phyloP scores from a whole-genome alignment of 2,329 filamentous ascomycete genomes.

The Rhinocladiella similis region DNA sequence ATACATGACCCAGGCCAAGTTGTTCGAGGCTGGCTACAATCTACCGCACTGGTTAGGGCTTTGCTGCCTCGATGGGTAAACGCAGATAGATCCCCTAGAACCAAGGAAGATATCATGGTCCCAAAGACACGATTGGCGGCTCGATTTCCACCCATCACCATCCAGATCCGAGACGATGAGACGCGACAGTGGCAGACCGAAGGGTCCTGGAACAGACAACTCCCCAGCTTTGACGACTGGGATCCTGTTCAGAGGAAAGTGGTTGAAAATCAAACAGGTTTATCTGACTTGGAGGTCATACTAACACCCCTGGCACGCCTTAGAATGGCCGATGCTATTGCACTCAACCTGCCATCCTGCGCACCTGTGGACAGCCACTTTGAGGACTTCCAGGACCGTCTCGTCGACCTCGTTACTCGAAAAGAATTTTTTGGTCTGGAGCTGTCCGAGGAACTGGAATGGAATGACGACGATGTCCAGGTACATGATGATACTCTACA shows the following conservation, averaged over 20 bases:
- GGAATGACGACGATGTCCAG: neutral
- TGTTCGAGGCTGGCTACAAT: constrained; percentile 10
- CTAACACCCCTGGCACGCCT: constrained; percentile 12
- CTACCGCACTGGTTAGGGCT: neutral
- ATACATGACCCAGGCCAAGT: constrained; percentile 2
- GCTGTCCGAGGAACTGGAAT: neutral
- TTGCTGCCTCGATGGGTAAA: constrained; percentile 1
- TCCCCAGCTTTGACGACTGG: neutral
- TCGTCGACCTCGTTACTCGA: neutral
- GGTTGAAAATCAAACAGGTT: neutral
- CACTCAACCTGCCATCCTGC: constrained; percentile 1
- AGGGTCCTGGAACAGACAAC: too few species aligned
- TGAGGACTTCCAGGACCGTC: neutral
- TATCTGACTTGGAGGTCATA: constrained; percentile 7
- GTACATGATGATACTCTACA: neutral
- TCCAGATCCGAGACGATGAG: too few species aligned
- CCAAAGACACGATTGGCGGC: too few species aligned
- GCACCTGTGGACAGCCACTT: neutral
- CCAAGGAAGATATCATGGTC: too few species aligned
- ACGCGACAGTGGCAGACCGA: too few species aligned
- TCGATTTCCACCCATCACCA: too few species aligned
- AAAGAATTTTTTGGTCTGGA: neutral
- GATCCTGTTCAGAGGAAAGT: neutral
- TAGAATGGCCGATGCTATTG: constrained; percentile 6
- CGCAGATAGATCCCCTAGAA: too few species aligned